Base-by-base conservation (phyloP, 148 eudicot genomes). In the Diospyros lotus region DNA sequence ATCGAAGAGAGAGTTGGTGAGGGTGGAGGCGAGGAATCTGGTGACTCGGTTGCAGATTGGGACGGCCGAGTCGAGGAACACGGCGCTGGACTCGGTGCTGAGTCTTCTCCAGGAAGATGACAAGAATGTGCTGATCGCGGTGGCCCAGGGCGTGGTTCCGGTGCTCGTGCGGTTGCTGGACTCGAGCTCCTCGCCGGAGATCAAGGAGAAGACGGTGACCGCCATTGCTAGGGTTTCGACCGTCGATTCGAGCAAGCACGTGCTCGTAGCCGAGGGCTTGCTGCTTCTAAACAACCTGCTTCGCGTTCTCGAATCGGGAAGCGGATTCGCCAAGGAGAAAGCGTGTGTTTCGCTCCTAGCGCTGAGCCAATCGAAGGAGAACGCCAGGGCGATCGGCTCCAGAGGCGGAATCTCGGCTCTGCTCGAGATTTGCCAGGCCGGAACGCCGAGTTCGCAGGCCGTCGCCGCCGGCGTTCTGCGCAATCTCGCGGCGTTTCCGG, bases 21-120 rank as follows among this genome's bases (percentile, higher is more conserved):
- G 94, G 41, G 83, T 46, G 2, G 88, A 85, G 78, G 80, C 80
- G 11, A 73, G 87, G 69, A 88, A 86, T 43, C 61, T 94, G 48
- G 15, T 94, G 2, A 92, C 97, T 43, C 86, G 89, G 77, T 70
- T 94, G 6, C 98, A 94, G 80, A 92, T 92, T 74, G 98, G 96
- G 1, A 46, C 88, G 0, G 1, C 63, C 2, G 86, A 86, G 71
- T 86, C 96, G 11, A 87, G 82, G 77, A 84, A 58, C 79, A 69
- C 80, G 13, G 89, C 89, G 2, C 78, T 94, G 54, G 95, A 91
- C 46, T 79, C 82, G 60, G 8, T 91, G 8, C 54, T 90, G 3
- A 70, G 76, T 43, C 72, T 91, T 0, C 75, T 94, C 1, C 74
- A 86, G 3, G 86, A 86, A 43, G 90, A 94, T 14, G 98, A 91